Evolutionary conservation across 495 filamentous ascomycete genomes (phyloP).

Genomic region (Penicillium canescens): DNA sequence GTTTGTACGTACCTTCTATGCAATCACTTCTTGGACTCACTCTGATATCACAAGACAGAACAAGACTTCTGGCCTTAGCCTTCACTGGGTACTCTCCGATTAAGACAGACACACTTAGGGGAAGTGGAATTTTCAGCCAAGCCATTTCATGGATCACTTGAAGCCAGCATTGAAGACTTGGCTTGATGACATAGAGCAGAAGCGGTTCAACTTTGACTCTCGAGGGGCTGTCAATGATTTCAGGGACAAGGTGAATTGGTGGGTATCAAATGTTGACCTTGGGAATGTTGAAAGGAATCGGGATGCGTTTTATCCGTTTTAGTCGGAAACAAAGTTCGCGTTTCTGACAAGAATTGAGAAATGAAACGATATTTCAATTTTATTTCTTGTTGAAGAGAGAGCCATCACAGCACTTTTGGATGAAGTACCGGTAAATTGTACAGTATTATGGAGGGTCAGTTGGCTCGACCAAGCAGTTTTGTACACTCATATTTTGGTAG

Average conservation of each 20-base stretch:
- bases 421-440: too few relatives aligned
- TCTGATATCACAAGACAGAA: conserved; percentile 15
- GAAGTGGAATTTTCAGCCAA: conserved; percentile 32
- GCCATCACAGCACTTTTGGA: too few relatives aligned
- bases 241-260: not conserved
- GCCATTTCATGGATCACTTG: conserved; percentile 19
- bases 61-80: conserved; percentile 41
- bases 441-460: too few relatives aligned
- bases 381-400: too few relatives aligned
- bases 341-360: too few relatives aligned
- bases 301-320: conserved; percentile 1
- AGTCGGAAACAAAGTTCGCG: not conserved
- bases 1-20: conserved; percentile 14
- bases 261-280: conserved; percentile 3
- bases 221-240: not conserved
- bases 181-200: conserved; percentile 16
- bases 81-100: conserved; percentile 51
- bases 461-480: too few relatives aligned
- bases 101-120: conserved; percentile 49
- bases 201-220: conserved; percentile 8
- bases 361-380: too few relatives aligned
- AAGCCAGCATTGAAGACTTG: conserved; percentile 14
- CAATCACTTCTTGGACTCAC: not conserved
- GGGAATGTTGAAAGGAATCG: conserved; percentile 1
- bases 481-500: too few relatives aligned